Evolutionary conservation across 768 basidiomycete species (phyloP), one percentile per base, ranked within the genome.

Genomic region (Sarcodon aspratus): DNA sequence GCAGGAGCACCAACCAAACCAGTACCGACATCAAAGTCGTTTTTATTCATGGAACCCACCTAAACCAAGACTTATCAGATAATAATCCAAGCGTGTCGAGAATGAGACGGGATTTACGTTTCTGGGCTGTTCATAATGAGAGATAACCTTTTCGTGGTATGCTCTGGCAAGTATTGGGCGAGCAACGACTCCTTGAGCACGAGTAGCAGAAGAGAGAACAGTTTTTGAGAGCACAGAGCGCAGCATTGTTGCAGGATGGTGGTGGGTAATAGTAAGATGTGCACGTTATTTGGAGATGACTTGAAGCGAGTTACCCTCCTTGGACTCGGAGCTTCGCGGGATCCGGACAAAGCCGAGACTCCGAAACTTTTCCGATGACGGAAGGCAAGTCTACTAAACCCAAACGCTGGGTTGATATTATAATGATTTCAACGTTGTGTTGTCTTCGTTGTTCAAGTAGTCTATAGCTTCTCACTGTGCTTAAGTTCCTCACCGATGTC

Each of bases 1-100:
- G 89, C 91, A 68, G 93, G 93, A 48, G 93, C 94, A 44, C 96
- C 96, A 37, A 99, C 96, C 45, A 99, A 87, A 33, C 96, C 96
- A 40, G 94, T 97, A 27, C 96, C 96, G 47, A 99, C 95, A 65
- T 96, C 83, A 17, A 75, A 52, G 64, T 97, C 94, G 56, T 73
- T 76, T 69, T 98, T 98, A 58, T 90, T 87, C 57, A 99, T 78
- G 48, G 92, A 95, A 53, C 96, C 96, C 31, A 99, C 95, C 95
- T 99, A 56, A 1, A 50, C 9, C 56, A 7, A 18, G 47, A 53
- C 61, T 69, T 78, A 82, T 84, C 80, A 82, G 80, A 76, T 77
- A 76, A 57, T 72, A 54, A 18, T 36, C 50, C 50, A 63, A 55
- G 58, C 48, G 21, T 27, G 21, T 27, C 50, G 40, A 57, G 63